Conservation (phyloP, 305 asterid species). For the Coffea humblotiana region DNA sequence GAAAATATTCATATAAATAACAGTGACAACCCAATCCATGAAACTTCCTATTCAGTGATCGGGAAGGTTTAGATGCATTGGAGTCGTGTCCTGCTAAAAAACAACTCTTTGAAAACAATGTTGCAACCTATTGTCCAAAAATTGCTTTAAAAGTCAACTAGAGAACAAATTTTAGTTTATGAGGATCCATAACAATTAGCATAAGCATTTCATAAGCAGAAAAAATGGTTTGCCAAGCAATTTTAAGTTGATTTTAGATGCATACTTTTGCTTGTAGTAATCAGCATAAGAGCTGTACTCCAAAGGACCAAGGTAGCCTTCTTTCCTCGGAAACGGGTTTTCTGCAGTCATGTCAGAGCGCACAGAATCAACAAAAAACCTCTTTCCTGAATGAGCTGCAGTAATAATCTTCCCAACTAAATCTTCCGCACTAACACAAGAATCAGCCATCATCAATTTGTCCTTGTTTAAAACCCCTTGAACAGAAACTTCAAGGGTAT, state of each 20-base stretch:
- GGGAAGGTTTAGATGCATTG: background rate
- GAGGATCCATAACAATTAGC: background rate
- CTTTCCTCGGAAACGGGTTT: constrained; percentile 97
- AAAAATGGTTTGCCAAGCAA: constrained; percentile 9
- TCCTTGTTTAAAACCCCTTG: constrained; percentile 49
- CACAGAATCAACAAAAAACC: constrained; percentile 96
- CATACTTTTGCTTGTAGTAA: constrained; percentile 97
- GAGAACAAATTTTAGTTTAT: background rate
- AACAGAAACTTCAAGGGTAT: constrained; percentile 40
- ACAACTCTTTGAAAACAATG: background rate
- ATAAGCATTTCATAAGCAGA: constrained; percentile 15
- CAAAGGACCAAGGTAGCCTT: constrained; percentile 98
- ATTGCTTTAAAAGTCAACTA: background rate
- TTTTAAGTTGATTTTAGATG: constrained; percentile 8
- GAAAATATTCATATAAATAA: background rate
- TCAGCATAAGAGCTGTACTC: constrained; percentile 98
- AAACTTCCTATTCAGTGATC: background rate
- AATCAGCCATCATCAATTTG: constrained; percentile 83
- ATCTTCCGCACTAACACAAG: constrained; percentile 60
- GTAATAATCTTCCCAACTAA: constrained; percentile 86
- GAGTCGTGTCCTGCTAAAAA: background rate
- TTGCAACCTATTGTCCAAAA: background rate
- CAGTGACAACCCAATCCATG: background rate
- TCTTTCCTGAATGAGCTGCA: constrained; percentile 99
- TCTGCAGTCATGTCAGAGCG: constrained; percentile 94